These are phyloP conservation scores for Spathaspora girioi DNA, from an alignment of 805 yeast genomes.

Conservation along the genomic window DNA sequence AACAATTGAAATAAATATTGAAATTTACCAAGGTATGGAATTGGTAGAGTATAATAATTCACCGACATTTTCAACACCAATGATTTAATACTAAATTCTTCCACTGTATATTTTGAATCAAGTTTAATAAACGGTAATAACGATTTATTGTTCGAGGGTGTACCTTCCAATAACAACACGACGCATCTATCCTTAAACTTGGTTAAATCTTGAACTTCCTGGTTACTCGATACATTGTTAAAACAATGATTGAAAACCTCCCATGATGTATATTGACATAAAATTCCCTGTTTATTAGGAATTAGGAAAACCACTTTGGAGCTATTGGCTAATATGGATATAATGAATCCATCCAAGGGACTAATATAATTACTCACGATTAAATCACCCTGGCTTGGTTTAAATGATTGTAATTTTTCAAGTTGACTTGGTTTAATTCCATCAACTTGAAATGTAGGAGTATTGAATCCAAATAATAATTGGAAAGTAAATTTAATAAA, in stretches of 20 bases:
- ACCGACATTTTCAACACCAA: constrained; percentile 39
- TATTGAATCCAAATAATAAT: constrained; percentile 30
- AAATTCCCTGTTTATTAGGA: constrained; percentile 35
- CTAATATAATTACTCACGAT: constrained; percentile 55
- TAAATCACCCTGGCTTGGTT: constrained; percentile 45
- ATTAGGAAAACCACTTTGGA: constrained; percentile 32
- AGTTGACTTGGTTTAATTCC: constrained; percentile 46
- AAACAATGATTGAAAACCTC: constrained; percentile 25
- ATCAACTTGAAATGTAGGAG: constrained; percentile 40
- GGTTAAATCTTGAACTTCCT: constrained; percentile 15
- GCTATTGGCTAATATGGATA: constrained; percentile 5
- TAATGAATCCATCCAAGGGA: constrained; percentile 53
- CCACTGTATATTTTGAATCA: constrained; percentile 14
- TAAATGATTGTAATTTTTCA: constrained; percentile 23
- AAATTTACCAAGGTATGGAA: constrained; percentile 22
- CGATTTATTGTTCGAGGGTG: constrained; percentile 80
- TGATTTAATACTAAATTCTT: constrained; percentile 26
- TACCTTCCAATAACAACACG: constrained; percentile 72
- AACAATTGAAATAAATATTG: constrained; percentile 21
- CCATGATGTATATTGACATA: constrained; percentile 23
- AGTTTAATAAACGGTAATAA: constrained; percentile 51
- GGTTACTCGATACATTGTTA: constrained; percentile 8
- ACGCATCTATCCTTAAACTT: constrained; percentile 38
- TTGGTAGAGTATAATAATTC: constrained; percentile 29
- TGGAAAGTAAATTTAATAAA: constrained; percentile 18